Evolutionary conservation across 1,284 basidiomycete species (phyloP).

Genomic region (Testicularia cyperi): DNA sequence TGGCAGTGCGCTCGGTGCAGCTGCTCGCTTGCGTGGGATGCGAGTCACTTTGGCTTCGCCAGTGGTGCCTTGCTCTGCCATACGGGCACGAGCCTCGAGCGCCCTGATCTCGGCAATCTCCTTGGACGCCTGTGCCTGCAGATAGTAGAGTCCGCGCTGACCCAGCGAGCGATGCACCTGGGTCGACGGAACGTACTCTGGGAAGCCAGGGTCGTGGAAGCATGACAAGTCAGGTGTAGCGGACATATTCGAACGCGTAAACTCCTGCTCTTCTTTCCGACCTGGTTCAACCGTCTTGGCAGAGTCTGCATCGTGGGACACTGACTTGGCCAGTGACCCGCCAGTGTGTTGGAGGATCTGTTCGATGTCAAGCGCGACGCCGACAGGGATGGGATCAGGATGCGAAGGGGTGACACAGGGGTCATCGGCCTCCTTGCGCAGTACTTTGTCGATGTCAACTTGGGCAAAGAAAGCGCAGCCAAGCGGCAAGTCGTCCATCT

Average conservation of each 20-base stretch:
- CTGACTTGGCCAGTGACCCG: slow-evolving; percentile 28
- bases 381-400: slow-evolving; percentile 75
- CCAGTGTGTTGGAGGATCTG: slow-evolving; percentile 66
- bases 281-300: neutral
- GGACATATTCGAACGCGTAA: too few species aligned
- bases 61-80: slow-evolving; percentile 10
- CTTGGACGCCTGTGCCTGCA: slow-evolving; percentile 56
- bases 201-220: slow-evolving; percentile 2
- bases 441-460: slow-evolving; percentile 86
- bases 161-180: slow-evolving; percentile 54
- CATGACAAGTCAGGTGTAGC: too few species aligned
- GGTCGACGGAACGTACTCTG: slow-evolving; percentile 36
- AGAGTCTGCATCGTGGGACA: neutral
- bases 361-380: slow-evolving; percentile 79
- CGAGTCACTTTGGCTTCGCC: slow-evolving; percentile 1
- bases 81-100: slow-evolving; percentile 47
- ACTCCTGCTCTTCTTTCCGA: too few species aligned
- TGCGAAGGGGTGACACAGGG: slow-evolving; percentile 92
- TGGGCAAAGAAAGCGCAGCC: slow-evolving; percentile 88
- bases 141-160: slow-evolving; percentile 45
- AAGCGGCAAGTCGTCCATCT: slow-evolving; percentile 93
- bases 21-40: slow-evolving; percentile 1
- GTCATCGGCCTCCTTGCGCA: slow-evolving; percentile 96
- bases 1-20: neutral
- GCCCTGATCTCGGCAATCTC: slow-evolving; percentile 54